Evolutionary conservation across 2,329 filamentous ascomycete genomes (phyloP).

Genomic region (Diaporthe sp.): DNA sequence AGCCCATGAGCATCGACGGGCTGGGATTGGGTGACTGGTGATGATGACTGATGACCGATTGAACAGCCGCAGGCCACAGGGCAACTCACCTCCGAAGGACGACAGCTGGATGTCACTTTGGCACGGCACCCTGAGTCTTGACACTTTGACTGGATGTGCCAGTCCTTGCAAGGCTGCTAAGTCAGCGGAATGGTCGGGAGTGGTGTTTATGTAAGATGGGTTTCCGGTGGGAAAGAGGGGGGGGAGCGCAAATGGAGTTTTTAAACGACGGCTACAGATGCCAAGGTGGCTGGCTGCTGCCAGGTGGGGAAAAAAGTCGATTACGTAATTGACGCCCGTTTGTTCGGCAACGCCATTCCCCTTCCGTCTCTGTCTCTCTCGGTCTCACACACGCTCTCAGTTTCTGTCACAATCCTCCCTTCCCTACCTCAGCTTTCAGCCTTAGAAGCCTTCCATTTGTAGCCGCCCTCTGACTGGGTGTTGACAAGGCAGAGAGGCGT

Average conservation of each 20-base stretch:
- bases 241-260: conserved; percentile 23
- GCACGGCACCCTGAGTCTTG: conserved; percentile 9
- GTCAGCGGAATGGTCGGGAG: conserved; percentile 36
- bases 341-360: neutral
- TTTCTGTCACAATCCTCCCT: conserved; percentile 5
- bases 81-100: conserved; percentile 37
- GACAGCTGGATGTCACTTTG: conserved; percentile 29
- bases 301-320: conserved; percentile 11
- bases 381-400: neutral
- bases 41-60: conserved; percentile 16
- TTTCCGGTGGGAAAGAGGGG: conserved; percentile 10
- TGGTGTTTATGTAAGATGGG: conserved; percentile 41
- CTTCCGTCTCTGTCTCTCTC: conserved; percentile 19
- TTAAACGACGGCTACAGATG: conserved; percentile 27
- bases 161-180: conserved; percentile 37
- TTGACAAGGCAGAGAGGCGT: neutral
- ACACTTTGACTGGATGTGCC: conserved; percentile 27
- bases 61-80: conserved; percentile 27
- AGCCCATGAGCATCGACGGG: neutral
- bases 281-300: neutral
- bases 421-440: conserved; percentile 10
- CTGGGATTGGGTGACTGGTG: conserved; percentile 9
- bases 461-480: neutral
- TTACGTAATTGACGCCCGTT: conserved; percentile 34
- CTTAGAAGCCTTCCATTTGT: too few relatives aligned